Conservation (phyloP, 768 basidiomycete species). For the Lactarius sp. region DNA sequence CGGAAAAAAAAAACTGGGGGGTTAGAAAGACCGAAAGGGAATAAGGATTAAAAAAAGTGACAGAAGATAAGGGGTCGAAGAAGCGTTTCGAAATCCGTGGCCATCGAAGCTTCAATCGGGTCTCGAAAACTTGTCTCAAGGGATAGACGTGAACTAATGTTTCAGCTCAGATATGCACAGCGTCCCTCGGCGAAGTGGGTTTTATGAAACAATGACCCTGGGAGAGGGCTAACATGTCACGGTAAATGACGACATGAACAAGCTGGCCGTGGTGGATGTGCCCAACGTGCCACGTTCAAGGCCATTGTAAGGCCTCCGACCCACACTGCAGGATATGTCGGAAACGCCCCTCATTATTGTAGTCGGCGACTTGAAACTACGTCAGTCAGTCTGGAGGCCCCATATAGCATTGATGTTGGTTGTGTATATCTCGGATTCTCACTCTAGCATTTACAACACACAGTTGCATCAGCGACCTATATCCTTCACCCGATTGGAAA, state of each 20-base stretch:
- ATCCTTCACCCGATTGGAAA: too few relatives aligned
- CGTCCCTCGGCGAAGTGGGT: background rate
- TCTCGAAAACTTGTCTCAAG: background rate
- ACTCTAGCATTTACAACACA: too few relatives aligned
- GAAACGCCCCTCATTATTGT: too few relatives aligned
- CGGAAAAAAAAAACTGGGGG: background rate
- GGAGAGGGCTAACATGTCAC: background rate
- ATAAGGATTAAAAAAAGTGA: conserved; percentile 8
- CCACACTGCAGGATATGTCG: too few relatives aligned
- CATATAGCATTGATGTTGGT: too few relatives aligned
- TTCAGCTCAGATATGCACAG: background rate
- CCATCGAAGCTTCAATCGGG: background rate
- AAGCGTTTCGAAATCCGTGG: background rate
- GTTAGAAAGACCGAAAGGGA: background rate
- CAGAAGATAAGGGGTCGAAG: background rate
- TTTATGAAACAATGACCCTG: background rate
- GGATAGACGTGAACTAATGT: background rate
- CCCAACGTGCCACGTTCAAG: background rate
- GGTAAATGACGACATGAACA: background rate
- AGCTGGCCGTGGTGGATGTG: too few relatives aligned
- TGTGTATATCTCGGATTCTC: too few relatives aligned
- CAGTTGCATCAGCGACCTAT: too few relatives aligned
- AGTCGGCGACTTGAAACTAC: too few relatives aligned
- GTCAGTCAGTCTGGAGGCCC: too few relatives aligned
- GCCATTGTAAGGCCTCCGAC: too few relatives aligned